These are phyloP conservation scores for Euphorbia neoarborescens DNA, from an alignment of 441 rosid genomes.

Conservation along the genomic window DNA sequence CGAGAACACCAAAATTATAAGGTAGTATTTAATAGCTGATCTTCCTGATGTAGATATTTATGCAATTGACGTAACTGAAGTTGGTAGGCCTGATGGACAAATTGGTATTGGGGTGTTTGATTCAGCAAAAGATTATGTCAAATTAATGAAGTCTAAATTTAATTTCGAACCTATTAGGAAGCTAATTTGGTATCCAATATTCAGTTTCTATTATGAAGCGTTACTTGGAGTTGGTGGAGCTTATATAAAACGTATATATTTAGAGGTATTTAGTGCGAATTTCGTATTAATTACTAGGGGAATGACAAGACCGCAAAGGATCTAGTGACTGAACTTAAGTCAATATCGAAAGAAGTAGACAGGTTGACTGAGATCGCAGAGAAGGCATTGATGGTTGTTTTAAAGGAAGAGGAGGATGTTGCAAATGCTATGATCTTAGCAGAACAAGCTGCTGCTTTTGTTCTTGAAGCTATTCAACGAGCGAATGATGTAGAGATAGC, in stretches of 20 bases:
- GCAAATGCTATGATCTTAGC: conserved; percentile 82
- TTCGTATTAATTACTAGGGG: too few relatives aligned
- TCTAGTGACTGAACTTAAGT: too few relatives aligned
- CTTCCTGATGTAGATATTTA: conserved; percentile 77
- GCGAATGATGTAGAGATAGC: conserved; percentile 81
- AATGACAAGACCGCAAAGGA: too few relatives aligned
- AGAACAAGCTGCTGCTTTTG: conserved; percentile 95
- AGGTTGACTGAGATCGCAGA: conserved; percentile 69
- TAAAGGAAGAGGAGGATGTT: conserved; percentile 91
- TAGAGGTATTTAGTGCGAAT: conserved; percentile 97
- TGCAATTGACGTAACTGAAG: conserved; percentile 53
- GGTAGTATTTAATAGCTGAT: conserved; percentile 71
- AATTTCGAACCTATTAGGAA: conserved; percentile 68
- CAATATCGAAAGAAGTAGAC: conserved; percentile 62
- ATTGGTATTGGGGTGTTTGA: conserved; percentile 93
- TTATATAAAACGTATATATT: conserved; percentile 79
- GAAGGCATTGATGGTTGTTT: conserved; percentile 51
- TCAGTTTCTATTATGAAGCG: conserved; percentile 90
- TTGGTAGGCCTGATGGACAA: conserved; percentile 73
- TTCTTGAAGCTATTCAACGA: conserved; percentile 65
- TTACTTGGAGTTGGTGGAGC: conserved; percentile 97
- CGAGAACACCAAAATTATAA: conserved; percentile 83
- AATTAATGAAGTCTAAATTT: conserved; percentile 91
- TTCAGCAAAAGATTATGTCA: conserved; percentile 82
- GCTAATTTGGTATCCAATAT: conserved; percentile 75